Evolutionary conservation across 352 stramenopile species (phyloP).

Genomic region (Thraustochytrium sp.): DNA sequence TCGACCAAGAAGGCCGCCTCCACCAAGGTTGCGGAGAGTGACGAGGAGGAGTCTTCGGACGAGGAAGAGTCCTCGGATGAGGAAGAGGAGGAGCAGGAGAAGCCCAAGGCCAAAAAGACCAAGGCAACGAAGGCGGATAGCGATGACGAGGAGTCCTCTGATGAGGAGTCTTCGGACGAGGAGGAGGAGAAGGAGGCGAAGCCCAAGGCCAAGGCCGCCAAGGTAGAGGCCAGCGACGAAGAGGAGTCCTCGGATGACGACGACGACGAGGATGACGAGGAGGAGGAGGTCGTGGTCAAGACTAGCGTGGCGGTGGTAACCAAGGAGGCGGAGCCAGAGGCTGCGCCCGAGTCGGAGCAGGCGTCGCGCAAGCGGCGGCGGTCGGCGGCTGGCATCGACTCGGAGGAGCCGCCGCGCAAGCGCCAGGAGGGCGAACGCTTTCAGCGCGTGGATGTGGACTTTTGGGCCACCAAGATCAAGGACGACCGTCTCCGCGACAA

Average conservation of each 20-base stretch:
- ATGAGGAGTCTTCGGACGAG: neutral
- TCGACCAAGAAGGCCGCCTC: slow-evolving; percentile 70
- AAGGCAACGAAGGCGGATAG: no score
- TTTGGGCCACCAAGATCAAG: slow-evolving; percentile 82
- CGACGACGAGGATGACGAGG: slow-evolving; percentile 40
- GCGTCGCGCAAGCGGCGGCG: slow-evolving; percentile 51
- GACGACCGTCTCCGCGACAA: slow-evolving; percentile 94
- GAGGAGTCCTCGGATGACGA: slow-evolving; percentile 37
- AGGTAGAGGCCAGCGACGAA: neutral
- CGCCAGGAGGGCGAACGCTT: slow-evolving; percentile 83
- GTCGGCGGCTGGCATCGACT: neutral
- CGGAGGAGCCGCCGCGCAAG: slow-evolving; percentile 47
- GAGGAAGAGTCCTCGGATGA: neutral
- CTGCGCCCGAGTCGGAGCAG: slow-evolving; percentile 62
- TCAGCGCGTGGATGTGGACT: slow-evolving; percentile 92
- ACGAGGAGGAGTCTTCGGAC: slow-evolving; percentile 49
- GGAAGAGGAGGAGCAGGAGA: slow-evolving; percentile 62
- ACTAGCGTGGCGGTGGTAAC: slow-evolving; percentile 45
- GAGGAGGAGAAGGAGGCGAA: no score
- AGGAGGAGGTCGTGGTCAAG: slow-evolving; percentile 31
- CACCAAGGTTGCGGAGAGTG: slow-evolving; percentile 55
- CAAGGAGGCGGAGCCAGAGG: slow-evolving; percentile 47
- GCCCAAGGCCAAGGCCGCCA: neutral
- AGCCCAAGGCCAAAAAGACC: neutral
- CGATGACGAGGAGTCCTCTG: slow-evolving; percentile 22